These are phyloP conservation scores for Prunella vulgaris DNA, from an alignment of 257 asterid species.

Conservation along the genomic window DNA sequence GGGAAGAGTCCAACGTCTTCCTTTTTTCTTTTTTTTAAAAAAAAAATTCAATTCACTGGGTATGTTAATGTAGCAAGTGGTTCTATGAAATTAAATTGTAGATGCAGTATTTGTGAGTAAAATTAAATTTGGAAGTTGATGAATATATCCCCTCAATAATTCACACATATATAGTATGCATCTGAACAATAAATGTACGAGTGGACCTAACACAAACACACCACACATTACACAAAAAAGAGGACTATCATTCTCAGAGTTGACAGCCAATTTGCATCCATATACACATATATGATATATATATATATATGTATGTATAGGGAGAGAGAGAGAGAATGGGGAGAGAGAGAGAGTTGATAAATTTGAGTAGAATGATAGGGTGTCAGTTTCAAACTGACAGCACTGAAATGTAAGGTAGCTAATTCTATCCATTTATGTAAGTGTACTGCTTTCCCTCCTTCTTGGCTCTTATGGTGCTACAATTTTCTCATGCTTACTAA, in stretches of 20 bases:
- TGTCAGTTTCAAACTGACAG: conserved; percentile 31
- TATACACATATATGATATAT: neutral
- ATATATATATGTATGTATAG: neutral
- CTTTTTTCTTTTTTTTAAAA: too few species aligned
- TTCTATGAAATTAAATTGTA: too few species aligned
- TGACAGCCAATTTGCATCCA: conserved; percentile 45
- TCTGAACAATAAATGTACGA: conserved; percentile 45
- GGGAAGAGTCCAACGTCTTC: too few species aligned
- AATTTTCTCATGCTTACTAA: neutral
- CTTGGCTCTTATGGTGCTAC: conserved; percentile 24
- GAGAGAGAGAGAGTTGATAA: neutral
- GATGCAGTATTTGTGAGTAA: conserved; percentile 3
- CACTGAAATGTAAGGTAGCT: conserved; percentile 28
- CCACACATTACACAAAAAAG: conserved; percentile 26
- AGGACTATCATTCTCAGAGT: conserved; percentile 41
- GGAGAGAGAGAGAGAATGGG: conserved; percentile 1
- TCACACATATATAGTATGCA: conserved; percentile 20
- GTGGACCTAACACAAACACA: conserved; percentile 47
- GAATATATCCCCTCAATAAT: conserved; percentile 30
- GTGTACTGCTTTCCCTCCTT: conserved; percentile 19
- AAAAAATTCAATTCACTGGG: too few species aligned
- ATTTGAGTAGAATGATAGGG: conserved; percentile 15
- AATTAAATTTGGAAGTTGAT: neutral
- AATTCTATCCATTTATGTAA: conserved; percentile 23
- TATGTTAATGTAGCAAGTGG: too few species aligned